These are phyloP conservation scores for Penicillium simplicissimum DNA, from an alignment of 495 filamentous ascomycete species.

Conservation along the genomic window DNA sequence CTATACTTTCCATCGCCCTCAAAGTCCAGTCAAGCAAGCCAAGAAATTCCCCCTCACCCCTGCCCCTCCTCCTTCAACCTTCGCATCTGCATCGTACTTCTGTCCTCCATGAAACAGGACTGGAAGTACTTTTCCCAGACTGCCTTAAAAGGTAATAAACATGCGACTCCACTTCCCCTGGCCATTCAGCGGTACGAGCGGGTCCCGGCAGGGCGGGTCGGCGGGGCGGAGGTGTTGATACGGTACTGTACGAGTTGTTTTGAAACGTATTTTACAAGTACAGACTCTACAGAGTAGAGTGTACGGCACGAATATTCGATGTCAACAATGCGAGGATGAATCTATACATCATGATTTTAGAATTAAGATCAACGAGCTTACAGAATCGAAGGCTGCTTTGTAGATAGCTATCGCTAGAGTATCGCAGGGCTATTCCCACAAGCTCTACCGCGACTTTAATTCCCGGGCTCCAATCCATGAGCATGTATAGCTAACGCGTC, in stretches of 20 bases:
- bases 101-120: conserved; percentile 1
- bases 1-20: too few relatives aligned
- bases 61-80: not conserved
- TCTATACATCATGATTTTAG: not conserved
- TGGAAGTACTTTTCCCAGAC: conserved; percentile 1
- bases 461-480: not conserved
- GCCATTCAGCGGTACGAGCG: conserved; percentile 10
- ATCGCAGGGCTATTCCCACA: not conserved
- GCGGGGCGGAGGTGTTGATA: not conserved
- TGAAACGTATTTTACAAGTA: not conserved
- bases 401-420: not conserved
- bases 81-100: conserved; percentile 19
- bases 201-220: not conserved
- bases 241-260: not conserved
- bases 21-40: not conserved
- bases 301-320: too few relatives aligned
- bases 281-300: too few relatives aligned
- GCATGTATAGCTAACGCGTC: not conserved
- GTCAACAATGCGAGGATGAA: too few relatives aligned
- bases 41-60: not conserved
- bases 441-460: not conserved
- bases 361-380: not conserved
- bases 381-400: not conserved
- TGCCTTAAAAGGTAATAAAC: not conserved
- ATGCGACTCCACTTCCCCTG: conserved; percentile 9